A percentile compares a stretch with the other conserved stretches of the same genome.
phyloP scores from a whole-genome alignment of 148 eudicot species.

The Oxyria digyna region DNA sequence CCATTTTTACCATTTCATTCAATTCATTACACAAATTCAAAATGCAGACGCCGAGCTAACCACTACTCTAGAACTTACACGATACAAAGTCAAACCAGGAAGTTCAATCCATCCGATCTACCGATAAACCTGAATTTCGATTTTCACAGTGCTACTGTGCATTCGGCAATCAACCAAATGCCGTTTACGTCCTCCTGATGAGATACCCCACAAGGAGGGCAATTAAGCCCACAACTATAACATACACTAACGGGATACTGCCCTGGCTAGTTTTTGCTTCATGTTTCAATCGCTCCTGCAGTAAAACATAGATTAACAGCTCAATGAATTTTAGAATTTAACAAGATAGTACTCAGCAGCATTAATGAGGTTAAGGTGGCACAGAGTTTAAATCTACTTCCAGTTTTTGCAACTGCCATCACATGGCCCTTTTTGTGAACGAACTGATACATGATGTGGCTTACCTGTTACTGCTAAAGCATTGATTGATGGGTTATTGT shows the following conservation, averaged over 20 bases:
- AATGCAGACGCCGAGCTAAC: not conserved
- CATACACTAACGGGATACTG: slow-evolving; percentile 40
- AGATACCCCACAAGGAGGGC: slow-evolving; percentile 54
- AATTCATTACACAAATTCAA: not conserved
- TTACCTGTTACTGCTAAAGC: not conserved
- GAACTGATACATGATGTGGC: not conserved
- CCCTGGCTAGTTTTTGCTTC: slow-evolving; percentile 46
- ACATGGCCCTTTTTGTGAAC: not conserved
- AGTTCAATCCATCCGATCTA: not conserved
- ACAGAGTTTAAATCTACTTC: too few species aligned
- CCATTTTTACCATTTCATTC: not conserved
- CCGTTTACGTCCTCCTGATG: slow-evolving; percentile 30
- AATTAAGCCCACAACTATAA: slow-evolving; percentile 47
- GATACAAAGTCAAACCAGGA: not conserved
- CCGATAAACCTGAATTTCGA: not conserved
- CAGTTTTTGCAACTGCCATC: not conserved
- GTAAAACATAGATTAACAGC: not conserved
- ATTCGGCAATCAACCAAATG: not conserved
- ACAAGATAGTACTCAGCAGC: not conserved
- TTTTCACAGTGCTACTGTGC: slow-evolving; percentile 9
- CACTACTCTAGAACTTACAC: not conserved
- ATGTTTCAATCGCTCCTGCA: slow-evolving; percentile 55
- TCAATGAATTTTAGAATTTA: not conserved
- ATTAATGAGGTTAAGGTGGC: not conserved
- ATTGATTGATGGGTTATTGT: not conserved